Base-by-base conservation (phyloP, 495 filamentous ascomycete species). In the Trichoderma virens region DNA sequence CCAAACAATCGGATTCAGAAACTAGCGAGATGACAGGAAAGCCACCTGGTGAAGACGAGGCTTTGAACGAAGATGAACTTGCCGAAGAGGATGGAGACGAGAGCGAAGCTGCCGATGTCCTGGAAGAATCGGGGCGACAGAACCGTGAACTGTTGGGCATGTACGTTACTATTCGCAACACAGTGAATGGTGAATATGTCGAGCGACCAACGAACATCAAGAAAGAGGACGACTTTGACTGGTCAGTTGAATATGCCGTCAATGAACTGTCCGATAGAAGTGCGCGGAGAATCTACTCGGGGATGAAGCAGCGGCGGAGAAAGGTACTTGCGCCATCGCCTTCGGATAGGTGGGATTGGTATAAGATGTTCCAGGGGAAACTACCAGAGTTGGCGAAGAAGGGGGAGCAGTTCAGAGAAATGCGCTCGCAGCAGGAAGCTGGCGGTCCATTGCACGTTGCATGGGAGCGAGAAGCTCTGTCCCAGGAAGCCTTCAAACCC, bases 201-300 rank as follows among this genome's bases (percentile, higher is more conserved):
- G 65, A 73, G 1, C 85, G 92, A 2, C 90, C 91, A 0, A 60
- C 71, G 0, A 59, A 79, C 1, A 71, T 95, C 47, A 67, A 34
- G 0, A 61, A 41, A 20, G 60, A 61, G n/a, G 59, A 74, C 16
- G 14, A 66, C 0, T 84, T 93, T 66, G 72, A 75, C 1, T 98
- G 94, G 93, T 73, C 74, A 0, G 75, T 97, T 43, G 86, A 96
- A 63, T 97, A 96, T 73, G 78, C 83, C 28, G 71, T 97, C 34
- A 74, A 79, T 54, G 89, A 94, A 69, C 70, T 82, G 4, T 5
- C 63, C 0, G 25, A 62, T 0, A 60, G 71, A 3, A 68, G 75
- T 0, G 83, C 81, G 2, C 67, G 72, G 28, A 72, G 28, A 0
- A 68, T 86, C 32, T 92, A 90, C 67, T 28, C 76, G 18, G 70